phyloP scores from a whole-genome alignment of 148 eudicot genomes.

The Agrostemma githago region DNA sequence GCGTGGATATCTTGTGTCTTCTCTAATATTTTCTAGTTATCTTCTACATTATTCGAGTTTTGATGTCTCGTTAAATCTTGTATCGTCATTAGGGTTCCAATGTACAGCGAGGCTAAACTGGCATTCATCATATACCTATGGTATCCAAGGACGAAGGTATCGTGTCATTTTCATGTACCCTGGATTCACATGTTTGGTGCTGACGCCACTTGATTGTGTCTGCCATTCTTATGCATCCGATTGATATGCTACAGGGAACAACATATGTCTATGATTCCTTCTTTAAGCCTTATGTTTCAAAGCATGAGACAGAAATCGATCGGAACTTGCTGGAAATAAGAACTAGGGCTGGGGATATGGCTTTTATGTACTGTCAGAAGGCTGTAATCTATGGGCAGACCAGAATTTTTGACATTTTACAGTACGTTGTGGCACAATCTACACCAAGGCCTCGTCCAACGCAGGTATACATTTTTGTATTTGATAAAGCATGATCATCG shows the following conservation, averaged over 20 bases:
- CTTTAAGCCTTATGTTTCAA: constrained; percentile 72
- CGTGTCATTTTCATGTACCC: not conserved
- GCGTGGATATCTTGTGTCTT: not conserved
- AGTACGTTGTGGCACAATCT: constrained; percentile 81
- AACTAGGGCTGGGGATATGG: constrained; percentile 84
- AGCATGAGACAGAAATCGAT: constrained; percentile 92
- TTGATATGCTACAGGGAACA: constrained; percentile 62
- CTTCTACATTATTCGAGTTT: constrained; percentile 4
- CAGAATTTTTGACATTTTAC: constrained; percentile 74
- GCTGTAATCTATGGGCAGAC: constrained; percentile 79
- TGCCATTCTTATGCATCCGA: not conserved
- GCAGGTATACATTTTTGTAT: constrained; percentile 41
- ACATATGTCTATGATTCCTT: constrained; percentile 82
- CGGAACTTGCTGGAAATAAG: constrained; percentile 75
- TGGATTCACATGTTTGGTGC: not conserved
- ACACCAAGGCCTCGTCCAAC: constrained; percentile 55
- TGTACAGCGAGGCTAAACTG: constrained; percentile 97
- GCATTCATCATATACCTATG: constrained; percentile 80
- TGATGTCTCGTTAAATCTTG: constrained; percentile 4
- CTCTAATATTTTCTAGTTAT: not conserved
- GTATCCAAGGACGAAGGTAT: constrained; percentile 85
- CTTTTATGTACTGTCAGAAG: constrained; percentile 61
- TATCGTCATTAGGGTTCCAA: constrained; percentile 65
- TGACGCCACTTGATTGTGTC: not conserved
- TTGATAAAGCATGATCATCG: not conserved